Conservation (phyloP, 1,139 yeast species). For the Diutina pseudorugosa region DNA sequence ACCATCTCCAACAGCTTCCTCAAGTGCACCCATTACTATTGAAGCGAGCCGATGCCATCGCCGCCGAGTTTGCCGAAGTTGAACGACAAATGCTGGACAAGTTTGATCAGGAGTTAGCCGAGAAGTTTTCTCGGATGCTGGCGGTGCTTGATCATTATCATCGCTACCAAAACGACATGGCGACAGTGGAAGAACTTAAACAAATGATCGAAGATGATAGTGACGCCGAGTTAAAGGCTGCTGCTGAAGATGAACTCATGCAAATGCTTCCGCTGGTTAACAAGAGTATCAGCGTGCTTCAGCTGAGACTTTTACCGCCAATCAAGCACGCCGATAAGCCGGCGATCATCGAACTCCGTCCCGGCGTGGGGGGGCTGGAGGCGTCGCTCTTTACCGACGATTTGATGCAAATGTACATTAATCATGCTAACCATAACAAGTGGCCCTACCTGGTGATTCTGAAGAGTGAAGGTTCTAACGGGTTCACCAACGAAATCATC, state of each 20-base stretch:
- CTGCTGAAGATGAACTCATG: slow-evolving; percentile 16
- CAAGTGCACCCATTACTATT: slow-evolving; percentile 50
- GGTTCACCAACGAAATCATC: slow-evolving; percentile 59
- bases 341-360: slow-evolving; percentile 74
- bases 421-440: slow-evolving; percentile 47
- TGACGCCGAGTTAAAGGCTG: slow-evolving; percentile 21
- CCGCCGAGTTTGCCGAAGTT: slow-evolving; percentile 35
- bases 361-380: slow-evolving; percentile 95
- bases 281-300: slow-evolving; percentile 31
- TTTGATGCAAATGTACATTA: slow-evolving; percentile 67
- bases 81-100: slow-evolving; percentile 33
- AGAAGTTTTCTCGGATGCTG: slow-evolving; percentile 43
- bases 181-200: slow-evolving; percentile 22
- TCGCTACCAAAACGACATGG: slow-evolving; percentile 30
- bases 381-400: slow-evolving; percentile 82
- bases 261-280: slow-evolving; percentile 23
- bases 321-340: slow-evolving; percentile 69
- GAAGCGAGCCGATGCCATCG: slow-evolving; percentile 45
- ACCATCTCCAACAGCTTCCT: not conserved
- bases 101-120: slow-evolving; percentile 46
- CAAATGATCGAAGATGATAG: slow-evolving; percentile 23
- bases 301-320: slow-evolving; percentile 56
- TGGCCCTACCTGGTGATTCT: slow-evolving; percentile 63
- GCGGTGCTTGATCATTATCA: slow-evolving; percentile 39
- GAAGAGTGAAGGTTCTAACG: slow-evolving; percentile 51